Conservation (phyloP, 768 basidiomycete species). For the Leccinum pellstonianum region DNA sequence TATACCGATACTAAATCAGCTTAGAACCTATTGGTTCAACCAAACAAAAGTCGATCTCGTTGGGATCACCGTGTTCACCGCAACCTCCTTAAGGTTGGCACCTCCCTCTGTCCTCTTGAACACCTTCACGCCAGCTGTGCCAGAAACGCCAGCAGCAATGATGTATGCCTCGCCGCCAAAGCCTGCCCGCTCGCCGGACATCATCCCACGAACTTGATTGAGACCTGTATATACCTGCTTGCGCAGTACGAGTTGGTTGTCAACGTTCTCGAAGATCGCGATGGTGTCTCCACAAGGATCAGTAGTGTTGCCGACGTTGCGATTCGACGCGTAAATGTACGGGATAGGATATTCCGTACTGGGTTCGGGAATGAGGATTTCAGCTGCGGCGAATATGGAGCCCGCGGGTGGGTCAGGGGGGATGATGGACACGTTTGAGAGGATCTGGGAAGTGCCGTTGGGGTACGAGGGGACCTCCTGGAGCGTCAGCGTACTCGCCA, state of each 20-base stretch:
- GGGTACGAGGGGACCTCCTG: conserved; percentile 48
- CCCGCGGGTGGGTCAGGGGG: conserved; percentile 40
- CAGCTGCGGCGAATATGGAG: conserved; percentile 51
- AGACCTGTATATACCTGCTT: conserved; percentile 49
- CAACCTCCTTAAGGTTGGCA: conserved; percentile 49
- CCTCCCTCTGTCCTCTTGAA: conserved; percentile 56
- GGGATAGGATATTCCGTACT: conserved; percentile 46
- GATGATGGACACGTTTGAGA: conserved; percentile 50
- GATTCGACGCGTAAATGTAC: conserved; percentile 68
- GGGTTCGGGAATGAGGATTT: conserved; percentile 58
- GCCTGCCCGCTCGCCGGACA: background rate
- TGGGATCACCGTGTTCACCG: conserved; percentile 50
- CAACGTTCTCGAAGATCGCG: conserved; percentile 54
- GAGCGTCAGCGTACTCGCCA: conserved; percentile 55
- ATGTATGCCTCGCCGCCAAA: background rate
- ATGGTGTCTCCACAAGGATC: conserved; percentile 62
- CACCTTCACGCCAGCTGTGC: conserved; percentile 56
- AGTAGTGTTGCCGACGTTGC: conserved; percentile 49
- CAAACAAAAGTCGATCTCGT: conserved; percentile 55
- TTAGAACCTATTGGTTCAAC: conserved; percentile 10
- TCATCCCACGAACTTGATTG: background rate
- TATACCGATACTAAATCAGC: background rate
- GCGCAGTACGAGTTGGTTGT: conserved; percentile 40
- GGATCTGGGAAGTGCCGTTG: conserved; percentile 49
- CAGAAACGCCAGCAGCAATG: conserved; percentile 53